phyloP scores from a whole-genome alignment of 1,139 yeast species.

The Candida sanyaensis region DNA sequence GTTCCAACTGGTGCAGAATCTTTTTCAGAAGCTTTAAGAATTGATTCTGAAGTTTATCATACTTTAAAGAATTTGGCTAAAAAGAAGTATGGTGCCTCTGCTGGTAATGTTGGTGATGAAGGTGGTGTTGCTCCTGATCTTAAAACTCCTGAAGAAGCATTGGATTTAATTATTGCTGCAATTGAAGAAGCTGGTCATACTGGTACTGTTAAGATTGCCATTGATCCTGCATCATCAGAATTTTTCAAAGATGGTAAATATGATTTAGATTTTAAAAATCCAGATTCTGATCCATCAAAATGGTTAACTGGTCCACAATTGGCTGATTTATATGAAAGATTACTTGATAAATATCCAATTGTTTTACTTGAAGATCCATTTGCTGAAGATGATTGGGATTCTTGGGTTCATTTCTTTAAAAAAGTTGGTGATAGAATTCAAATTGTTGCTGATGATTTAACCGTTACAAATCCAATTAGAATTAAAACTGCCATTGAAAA shows the following conservation, averaged over 20 bases:
- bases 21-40: constrained; percentile 91
- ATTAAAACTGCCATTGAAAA: constrained; percentile 91
- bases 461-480: constrained; percentile 95
- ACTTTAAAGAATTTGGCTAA: constrained; percentile 86
- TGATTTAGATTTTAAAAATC: constrained; percentile 97
- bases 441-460: constrained; percentile 95
- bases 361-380: constrained; percentile 97
- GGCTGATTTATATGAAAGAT: constrained; percentile 76
- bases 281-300: constrained; percentile 82
- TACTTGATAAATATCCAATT: constrained; percentile 89
- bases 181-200: constrained; percentile 91
- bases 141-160: constrained; percentile 90
- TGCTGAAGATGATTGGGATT: constrained; percentile 98
- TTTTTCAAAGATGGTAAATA: constrained; percentile 94
- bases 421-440: constrained; percentile 71
- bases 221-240: constrained; percentile 96
- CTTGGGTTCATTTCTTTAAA: constrained; percentile 85
- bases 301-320: constrained; percentile 88
- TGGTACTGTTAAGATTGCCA: constrained; percentile 85
- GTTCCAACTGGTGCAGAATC: constrained; percentile 87
- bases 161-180: constrained; percentile 85
- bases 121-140: constrained; percentile 99
- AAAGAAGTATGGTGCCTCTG: constrained; percentile 92
- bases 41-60: constrained; percentile 97
- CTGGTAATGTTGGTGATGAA: constrained; percentile 99